phyloP scores from a whole-genome alignment of 2,329 filamentous ascomycete species.

The Dactylellina haptotyla region DNA sequence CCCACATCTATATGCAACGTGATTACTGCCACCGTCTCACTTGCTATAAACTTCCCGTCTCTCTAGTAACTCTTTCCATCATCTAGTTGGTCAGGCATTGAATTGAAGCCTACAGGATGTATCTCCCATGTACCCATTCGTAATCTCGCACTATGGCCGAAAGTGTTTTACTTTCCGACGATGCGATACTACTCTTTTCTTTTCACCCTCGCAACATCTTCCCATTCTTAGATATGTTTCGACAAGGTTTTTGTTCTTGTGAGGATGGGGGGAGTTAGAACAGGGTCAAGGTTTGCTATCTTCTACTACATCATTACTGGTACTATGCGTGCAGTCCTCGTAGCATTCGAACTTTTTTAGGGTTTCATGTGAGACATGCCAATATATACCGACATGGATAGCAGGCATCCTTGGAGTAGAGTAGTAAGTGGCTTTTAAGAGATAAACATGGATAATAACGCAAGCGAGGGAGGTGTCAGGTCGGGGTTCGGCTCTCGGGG shows the following conservation, averaged over 20 bases:
- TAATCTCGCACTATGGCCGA: background rate
- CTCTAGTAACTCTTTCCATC: no score
- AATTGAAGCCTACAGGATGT: no score
- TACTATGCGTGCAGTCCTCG: no score
- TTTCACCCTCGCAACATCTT: background rate
- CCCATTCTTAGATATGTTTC: background rate
- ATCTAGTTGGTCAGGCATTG: no score
- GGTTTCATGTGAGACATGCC: constrained; percentile 2
- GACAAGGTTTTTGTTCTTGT: background rate
- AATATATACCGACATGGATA: constrained; percentile 2
- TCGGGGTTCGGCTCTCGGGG: background rate
- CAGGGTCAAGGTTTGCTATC: no score
- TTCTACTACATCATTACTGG: no score
- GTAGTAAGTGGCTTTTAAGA: background rate
- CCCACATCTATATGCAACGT: background rate
- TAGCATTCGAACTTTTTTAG: background rate
- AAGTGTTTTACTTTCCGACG: constrained; percentile 20
- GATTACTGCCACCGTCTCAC: constrained; percentile 7
- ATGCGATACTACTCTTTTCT: constrained; percentile 7
- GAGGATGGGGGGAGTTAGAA: no score
- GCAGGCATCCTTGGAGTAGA: background rate
- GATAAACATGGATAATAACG: constrained; percentile 1
- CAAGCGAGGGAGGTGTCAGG: constrained; percentile 1
- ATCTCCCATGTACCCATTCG: background rate
- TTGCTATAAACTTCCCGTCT: background rate